Evolutionary conservation across 129 eudicot genomes (phyloP).

Genomic region (Artemisia tridentata): DNA sequence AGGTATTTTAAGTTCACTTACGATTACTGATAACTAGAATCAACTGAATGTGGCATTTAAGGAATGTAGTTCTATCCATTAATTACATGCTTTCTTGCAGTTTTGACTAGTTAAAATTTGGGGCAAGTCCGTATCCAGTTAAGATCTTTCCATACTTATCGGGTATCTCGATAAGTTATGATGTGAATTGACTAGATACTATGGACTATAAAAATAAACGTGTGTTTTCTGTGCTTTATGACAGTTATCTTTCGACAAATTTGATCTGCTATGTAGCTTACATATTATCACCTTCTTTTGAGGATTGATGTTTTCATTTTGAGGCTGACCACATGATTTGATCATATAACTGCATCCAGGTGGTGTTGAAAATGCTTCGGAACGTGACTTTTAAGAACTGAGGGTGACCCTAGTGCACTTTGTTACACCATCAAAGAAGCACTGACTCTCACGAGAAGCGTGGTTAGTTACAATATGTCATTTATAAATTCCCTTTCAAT

Average conservation of each 20-base stretch:
- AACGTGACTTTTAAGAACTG: constrained; percentile 85
- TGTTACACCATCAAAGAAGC: constrained; percentile 96
- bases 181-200: background rate
- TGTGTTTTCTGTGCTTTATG: background rate
- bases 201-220: background rate
- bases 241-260: background rate
- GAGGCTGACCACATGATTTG: background rate
- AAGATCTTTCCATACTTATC: background rate
- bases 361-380: constrained; percentile 61
- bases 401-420: constrained; percentile 95
- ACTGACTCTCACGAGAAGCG: constrained; percentile 72
- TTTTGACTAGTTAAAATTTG: background rate
- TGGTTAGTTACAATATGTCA: constrained; percentile 55
- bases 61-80: background rate
- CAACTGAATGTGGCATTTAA: too few relatives aligned
- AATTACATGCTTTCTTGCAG: background rate
- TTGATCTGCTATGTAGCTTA: constrained; percentile 3
- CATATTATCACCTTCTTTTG: background rate
- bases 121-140: background rate
- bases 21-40: too few relatives aligned
- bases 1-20: too few relatives aligned
- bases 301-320: too few relatives aligned
- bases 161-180: background rate
- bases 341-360: constrained; percentile 35
- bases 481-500: constrained; percentile 20